Base-by-base conservation (phyloP, 495 filamentous ascomycete genomes). In the Xylaria palmicola region DNA sequence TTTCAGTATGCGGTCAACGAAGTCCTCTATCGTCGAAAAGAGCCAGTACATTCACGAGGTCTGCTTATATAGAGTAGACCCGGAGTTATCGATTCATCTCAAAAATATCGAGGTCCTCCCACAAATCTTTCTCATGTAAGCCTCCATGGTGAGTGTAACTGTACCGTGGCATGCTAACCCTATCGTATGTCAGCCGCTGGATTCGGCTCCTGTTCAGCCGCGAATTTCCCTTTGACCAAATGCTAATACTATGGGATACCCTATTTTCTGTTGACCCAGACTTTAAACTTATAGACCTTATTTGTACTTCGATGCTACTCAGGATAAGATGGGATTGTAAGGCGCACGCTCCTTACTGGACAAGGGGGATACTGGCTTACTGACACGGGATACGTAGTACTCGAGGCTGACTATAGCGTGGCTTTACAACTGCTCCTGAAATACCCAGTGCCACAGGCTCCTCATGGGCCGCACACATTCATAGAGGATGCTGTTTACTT, bases 51-150 rank as follows among this genome's bases (percentile, higher is more conserved):
- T 99, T 47, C 92, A 97, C 67, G 86, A 93, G 64, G 81, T 90
- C 37, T 85, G 88, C 53, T 74, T 99, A 51, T 83, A 84, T 64
- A 86, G 85, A 49, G 81, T 90, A 13, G 94, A 99, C 68, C 85
- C 88, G 43, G 88, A 90, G 68, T 81, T 99, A 34, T 90, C 92
- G 5, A 82, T 83, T 39, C 93, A 97, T 69, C 77, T 99, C 26
- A 87, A 86, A 55, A 83, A 86, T 48, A 87, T 96, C 37, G 93
- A 97, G 50, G 86, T 99, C 62, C 73, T 98, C n/a, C 95, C 94
- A 3, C 94, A 99, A 63, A 89, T 99, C 45, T 99, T 98, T 70
- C 75, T 98, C 32, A 96, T 97, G 89, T 93, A 73, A 76, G 86
- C 77, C 50, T 3, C 54, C 1, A 22, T 3, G 1, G 17, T 24